Base-by-base conservation (phyloP, 2,329 filamentous ascomycete species). In the Neospermospora avenae region DNA sequence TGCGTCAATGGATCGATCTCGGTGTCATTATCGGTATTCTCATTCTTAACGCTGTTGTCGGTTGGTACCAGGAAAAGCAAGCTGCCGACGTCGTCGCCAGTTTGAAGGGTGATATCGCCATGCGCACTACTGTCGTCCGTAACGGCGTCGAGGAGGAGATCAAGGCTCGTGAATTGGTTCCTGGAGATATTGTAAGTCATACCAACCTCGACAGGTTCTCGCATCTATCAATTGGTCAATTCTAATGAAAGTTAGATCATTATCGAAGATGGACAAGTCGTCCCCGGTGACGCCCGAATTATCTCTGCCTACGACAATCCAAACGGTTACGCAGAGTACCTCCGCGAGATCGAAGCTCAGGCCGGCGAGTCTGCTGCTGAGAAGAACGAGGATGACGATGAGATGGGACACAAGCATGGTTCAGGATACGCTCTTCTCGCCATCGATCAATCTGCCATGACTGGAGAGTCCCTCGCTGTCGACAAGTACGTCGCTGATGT, bases 1-100 rank as follows among this genome's bases (percentile, higher is more conserved):
- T 91, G 65, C 81, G 82, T 73, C 86, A 89, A 76, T 91, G 87
- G 87, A 82, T 90, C 66, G 88, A 91, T 78, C 82, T 90, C 68
- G 87, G 87, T 82, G 86, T 91, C 74, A 91, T 91, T 74, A 84
- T 87, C 69, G 88, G 83, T 79, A 91, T 91, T 75, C 78, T 91
- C 58, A 69, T 87, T 72, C 85, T 91, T 64, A 91, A 91, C 78
- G 88, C 88, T 66, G 77, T 86, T 65, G 88, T 90, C 74, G 88
- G 88, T 79, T 91, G 87, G 84, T 90, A 91, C 75, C 88, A 90
- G 75, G 88, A 91, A 77, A 91, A 91, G 79, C 87, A 90, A 76
- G 88, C 88, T 69, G 88, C 87, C 67, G 88, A 91, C 76, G 87
- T 90, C 70, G 87, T 90, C 70, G 87, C 87, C 59, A 84, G 80